These are phyloP conservation scores for Fraxinus anomala DNA, from an alignment of 257 asterid genomes.

Conservation along the genomic window DNA sequence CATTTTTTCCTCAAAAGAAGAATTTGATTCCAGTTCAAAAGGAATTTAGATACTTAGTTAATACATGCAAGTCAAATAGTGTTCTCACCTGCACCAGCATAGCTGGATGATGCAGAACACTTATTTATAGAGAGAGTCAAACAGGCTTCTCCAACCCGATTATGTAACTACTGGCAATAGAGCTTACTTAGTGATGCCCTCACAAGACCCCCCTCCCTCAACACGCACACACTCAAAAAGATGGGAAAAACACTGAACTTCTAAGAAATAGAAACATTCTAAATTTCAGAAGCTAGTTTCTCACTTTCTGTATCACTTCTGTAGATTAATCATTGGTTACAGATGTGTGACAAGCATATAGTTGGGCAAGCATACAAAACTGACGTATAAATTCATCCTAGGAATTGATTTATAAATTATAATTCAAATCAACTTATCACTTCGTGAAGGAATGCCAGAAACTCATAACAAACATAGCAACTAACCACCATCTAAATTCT, in stretches of 20 bases:
- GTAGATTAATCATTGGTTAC: background rate
- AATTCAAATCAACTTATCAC: constrained; percentile 6
- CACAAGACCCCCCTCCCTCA: background rate
- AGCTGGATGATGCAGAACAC: background rate
- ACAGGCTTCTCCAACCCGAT: background rate
- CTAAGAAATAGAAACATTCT: background rate
- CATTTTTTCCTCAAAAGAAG: background rate
- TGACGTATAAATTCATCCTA: background rate
- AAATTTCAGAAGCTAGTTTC: background rate
- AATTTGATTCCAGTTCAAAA: background rate
- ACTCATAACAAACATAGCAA: constrained; percentile 9
- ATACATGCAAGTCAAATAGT: background rate
- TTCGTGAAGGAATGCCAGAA: background rate
- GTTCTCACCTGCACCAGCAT: background rate
- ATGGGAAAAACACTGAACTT: too few species aligned
- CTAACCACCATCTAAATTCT: background rate
- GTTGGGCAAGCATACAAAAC: constrained; percentile 4
- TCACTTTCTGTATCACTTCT: too few species aligned
- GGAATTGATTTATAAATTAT: background rate
- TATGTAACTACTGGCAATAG: background rate
- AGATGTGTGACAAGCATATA: constrained; percentile 6
- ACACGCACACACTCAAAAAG: background rate
- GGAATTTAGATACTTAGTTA: background rate
- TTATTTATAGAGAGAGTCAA: background rate
- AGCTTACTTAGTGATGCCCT: background rate